phyloP scores from a whole-genome alignment of 2,329 filamentous ascomycete species.

The Aphanoascus verrucosus region DNA sequence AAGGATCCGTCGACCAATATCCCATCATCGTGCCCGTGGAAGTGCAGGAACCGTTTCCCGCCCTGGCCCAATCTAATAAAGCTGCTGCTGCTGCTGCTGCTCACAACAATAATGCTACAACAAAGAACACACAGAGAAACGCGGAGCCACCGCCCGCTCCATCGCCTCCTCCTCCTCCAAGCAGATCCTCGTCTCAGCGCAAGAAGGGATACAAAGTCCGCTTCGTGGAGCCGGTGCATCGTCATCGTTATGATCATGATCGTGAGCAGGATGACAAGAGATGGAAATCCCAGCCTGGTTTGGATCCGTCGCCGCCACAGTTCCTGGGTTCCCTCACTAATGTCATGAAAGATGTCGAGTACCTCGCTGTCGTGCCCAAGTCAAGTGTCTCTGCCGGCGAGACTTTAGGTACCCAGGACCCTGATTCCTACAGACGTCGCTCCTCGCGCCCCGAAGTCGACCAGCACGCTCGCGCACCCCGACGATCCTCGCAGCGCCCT shows the following conservation, averaged over 20 bases:
- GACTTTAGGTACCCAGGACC: not conserved
- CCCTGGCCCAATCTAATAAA: not conserved
- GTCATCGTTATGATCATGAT: too few species aligned
- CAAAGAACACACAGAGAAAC: not conserved
- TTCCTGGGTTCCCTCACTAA: not conserved
- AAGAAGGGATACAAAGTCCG: conserved; percentile 12
- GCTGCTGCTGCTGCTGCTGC: too few species aligned
- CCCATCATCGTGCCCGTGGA: conserved; percentile 33
- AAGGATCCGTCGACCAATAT: conserved; percentile 37
- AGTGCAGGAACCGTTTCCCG: conserved; percentile 9
- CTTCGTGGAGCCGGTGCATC: conserved; percentile 10
- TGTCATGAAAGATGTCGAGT: not conserved
- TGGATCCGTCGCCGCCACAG: conserved; percentile 3
- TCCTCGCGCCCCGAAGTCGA: not conserved
- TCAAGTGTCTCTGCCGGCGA: not conserved
- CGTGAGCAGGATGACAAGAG: not conserved
- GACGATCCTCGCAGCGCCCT: not conserved
- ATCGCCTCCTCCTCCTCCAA: not conserved
- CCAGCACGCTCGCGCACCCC: not conserved
- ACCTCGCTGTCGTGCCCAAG: not conserved
- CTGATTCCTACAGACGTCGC: not conserved
- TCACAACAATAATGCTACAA: not conserved
- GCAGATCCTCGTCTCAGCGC: not conserved
- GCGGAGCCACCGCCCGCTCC: not conserved
- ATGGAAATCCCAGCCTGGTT: conserved; percentile 9